Evolutionary conservation across 2,329 filamentous ascomycete genomes (phyloP), one percentile per base, ranked within the genome.

Genomic region (Ophiostoma australiae): DNA sequence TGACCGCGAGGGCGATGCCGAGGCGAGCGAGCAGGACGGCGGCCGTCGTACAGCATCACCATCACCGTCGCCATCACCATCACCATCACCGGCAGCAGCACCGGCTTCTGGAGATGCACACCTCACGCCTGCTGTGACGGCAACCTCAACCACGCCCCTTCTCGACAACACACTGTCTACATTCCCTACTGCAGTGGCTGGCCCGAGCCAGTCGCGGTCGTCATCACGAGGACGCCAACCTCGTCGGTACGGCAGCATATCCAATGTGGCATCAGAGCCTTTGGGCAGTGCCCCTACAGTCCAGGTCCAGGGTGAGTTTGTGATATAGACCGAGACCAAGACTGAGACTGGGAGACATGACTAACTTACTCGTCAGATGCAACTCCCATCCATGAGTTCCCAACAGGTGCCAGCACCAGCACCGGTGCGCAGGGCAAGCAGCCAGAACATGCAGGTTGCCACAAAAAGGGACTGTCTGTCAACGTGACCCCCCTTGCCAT

Each of bases 241-340:
- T 8, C 5, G 35, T 20, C 27, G 37, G 39, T 70, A 71, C 35
- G 71, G 69, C 5, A 71, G 69, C 31, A 71, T 69, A 11, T 69
- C 69, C 13, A 61, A 69, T 33, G 48, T 41, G 15, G 69, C 15
- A 3, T 31, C 71, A 17, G 66, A 27, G 6, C 69, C 69, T 7
- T 13, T 69, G 20, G 41, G 65, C 31, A 39, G 10, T 7, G 37
- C 69, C 7, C 69, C 69, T 8, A 66, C 69, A 11, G 71, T 70
- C 3, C 55, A 58, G 7, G 55, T 72, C 10, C 23, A 72, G 11
- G 41, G 69, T 63, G 27, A 58, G 52, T 58, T 23, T 27, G 20
- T 27, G 15, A 27, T 27, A 13, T 31, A 27, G n/a, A 27, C 10
- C 39, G 1, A 41, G 10, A 27, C n/a, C 8, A 10, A 27, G n/a